Evolutionary conservation across 2,329 filamentous ascomycete genomes (phyloP), one percentile per base, ranked within the genome.

Genomic region (Epichloe gansuensis): DNA sequence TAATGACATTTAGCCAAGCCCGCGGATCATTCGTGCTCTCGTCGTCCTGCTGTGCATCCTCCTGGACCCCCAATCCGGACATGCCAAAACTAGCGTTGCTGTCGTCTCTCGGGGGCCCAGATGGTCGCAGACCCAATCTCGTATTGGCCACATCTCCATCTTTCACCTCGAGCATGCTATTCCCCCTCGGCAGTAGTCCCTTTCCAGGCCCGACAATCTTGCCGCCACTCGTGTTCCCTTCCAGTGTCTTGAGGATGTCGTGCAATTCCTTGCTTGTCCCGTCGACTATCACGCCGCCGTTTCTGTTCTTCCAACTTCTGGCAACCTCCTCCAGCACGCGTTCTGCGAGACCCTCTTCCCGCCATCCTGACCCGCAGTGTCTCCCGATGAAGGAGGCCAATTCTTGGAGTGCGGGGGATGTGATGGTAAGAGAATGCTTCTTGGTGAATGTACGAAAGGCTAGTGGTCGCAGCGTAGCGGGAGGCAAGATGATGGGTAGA

Each of bases 361-460:
- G 81, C 93, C 93, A 98, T 82, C 84, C 89, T 53, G 90, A 90
- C 36, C 93, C 93, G 66, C 93, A 98, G 67, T 95, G 86, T 59
- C 87, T 84, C 11, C 93, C 94, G 50, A 98, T 85, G 66, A 98
- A 98, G 1, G 80, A 77, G 21, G 93, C 90, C 35, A 98, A 76
- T 46, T 87, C 81, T 66, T 91, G 84, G 5, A 98, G 73, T 0
- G 93, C 89, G 0, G 89, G 82, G 0, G 91, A 93, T 7, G 87
- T 90, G 50, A 98, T 80, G 0, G 90, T 97, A 52, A 98, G 74
- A 60, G 91, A 94, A 70, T 98, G 89, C 64, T 97, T 98, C 68
- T 96, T 96, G 2, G 93, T 98, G 59, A 98, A 95, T 0, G 88
- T 94, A 46, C 93, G 82, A 64, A 98, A 97, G 8, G 93, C 94